Conservation (phyloP, 495 filamentous ascomycete genomes). For the Hyaloscypha bicolor region DNA sequence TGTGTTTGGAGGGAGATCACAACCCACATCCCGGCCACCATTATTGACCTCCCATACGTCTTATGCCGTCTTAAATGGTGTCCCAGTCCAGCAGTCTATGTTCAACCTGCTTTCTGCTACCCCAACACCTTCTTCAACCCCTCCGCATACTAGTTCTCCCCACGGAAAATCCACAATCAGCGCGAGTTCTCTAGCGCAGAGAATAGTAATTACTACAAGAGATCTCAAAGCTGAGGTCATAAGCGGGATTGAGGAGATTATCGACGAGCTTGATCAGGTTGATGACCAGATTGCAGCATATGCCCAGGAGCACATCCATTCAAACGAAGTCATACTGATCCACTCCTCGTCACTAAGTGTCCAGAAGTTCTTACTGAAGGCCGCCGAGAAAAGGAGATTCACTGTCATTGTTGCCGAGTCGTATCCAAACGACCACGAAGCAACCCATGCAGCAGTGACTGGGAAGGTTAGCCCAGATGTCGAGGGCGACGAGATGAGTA, state of each 20-base stretch:
- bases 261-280: conserved; percentile 85
- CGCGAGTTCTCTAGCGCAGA: conserved; percentile 25
- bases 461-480: conserved; percentile 41
- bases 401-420: conserved; percentile 80
- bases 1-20: conserved; percentile 23
- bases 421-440: conserved; percentile 67
- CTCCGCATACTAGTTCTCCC: conserved; percentile 33
- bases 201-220: conserved; percentile 34
- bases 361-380: conserved; percentile 82
- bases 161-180: conserved; percentile 24
- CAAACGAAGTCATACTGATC: conserved; percentile 85
- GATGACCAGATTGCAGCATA: conserved; percentile 88
- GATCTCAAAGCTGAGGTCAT: conserved; percentile 86
- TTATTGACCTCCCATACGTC: conserved; percentile 56
- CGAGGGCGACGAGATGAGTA: conserved; percentile 49
- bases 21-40: conserved; percentile 50
- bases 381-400: conserved; percentile 82
- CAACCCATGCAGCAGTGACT: conserved; percentile 59
- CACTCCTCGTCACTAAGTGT: conserved; percentile 79
- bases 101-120: conserved; percentile 73
- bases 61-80: conserved; percentile 48
- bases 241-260: conserved; percentile 86
- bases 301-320: conserved; percentile 86
- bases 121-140: conserved; percentile 40
- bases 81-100: conserved; percentile 64